A percentile compares a stretch with the other conserved stretches of the same genome.
Conservation (phyloP, 257 asterid genomes). For the Paraleonurus japonicus region DNA sequence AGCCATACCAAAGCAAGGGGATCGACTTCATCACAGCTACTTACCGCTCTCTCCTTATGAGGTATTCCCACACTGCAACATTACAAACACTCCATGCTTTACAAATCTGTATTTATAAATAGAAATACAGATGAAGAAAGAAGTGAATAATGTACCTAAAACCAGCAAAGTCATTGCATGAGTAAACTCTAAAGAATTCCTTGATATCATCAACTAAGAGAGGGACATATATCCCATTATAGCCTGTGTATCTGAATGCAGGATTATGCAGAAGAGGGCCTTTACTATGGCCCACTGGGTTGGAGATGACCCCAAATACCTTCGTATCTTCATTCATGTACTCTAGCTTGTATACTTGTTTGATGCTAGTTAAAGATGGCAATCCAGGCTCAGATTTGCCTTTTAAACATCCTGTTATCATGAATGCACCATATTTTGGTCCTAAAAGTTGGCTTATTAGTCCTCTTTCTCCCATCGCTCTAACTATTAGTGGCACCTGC, state of each 20-base stretch:
- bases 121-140: not conserved
- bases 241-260: conserved; percentile 55
- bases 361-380: conserved; percentile 56
- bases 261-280: conserved; percentile 77
- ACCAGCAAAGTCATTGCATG: conserved; percentile 61
- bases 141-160: conserved; percentile 45
- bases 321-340: conserved; percentile 49
- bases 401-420: conserved; percentile 46
- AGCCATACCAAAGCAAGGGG: conserved; percentile 64
- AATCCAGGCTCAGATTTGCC: conserved; percentile 46
- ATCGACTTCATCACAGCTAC: conserved; percentile 69
- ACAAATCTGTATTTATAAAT: no score
- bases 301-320: conserved; percentile 60
- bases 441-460: conserved; percentile 68
- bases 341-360: conserved; percentile 53
- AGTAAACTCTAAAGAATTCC: conserved; percentile 61
- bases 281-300: conserved; percentile 70
- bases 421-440: conserved; percentile 67
- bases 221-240: conserved; percentile 70
- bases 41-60: conserved; percentile 64
- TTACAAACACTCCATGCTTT: not conserved
- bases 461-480: conserved; percentile 68
- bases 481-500: conserved; percentile 57
- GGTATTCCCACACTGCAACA: conserved; percentile 66
- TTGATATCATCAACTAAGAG: conserved; percentile 57